A percentile compares a stretch with the other conserved stretches of the same genome.
These are phyloP conservation scores for Alnus glutinosa DNA, from an alignment of 306 rosid species.

Conservation along the genomic window DNA sequence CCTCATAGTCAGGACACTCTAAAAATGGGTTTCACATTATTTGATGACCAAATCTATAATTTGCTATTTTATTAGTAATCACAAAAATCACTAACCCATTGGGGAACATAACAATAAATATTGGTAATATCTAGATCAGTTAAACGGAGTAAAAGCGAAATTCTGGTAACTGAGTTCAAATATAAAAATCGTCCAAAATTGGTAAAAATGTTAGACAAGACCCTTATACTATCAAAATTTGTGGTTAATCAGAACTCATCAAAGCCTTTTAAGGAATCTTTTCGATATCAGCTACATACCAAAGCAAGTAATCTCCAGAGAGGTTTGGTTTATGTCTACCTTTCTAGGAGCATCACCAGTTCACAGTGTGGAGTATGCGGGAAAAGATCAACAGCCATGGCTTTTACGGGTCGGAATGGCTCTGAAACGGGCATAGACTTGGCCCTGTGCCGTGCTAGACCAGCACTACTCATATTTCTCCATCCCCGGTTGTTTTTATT, in stretches of 20 bases:
- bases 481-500: slow-evolving; percentile 84
- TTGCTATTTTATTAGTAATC: neutral
- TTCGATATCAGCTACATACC: slow-evolving; percentile 3
- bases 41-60: neutral
- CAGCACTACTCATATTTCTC: slow-evolving; percentile 87
- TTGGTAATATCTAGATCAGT: neutral
- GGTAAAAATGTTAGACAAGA: neutral
- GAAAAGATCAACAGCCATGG: slow-evolving; percentile 95
- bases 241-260: slow-evolving; percentile 7
- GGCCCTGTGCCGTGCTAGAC: slow-evolving; percentile 85
- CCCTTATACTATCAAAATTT: neutral
- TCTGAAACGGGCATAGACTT: slow-evolving; percentile 94
- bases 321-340: slow-evolving; percentile 41
- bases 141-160: neutral
- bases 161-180: neutral
- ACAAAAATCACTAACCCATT: neutral
- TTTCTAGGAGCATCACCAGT: slow-evolving; percentile 92
- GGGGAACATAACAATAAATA: neutral
- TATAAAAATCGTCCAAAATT: neutral
- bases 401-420: slow-evolving; percentile 81
- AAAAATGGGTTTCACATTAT: neutral
- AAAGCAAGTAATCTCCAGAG: neutral
- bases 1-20: neutral
- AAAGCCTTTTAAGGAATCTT: neutral
- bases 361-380: slow-evolving; percentile 92